Base-by-base conservation (phyloP, 106 monocot genomes). In the Dactylorhiza incarnata region DNA sequence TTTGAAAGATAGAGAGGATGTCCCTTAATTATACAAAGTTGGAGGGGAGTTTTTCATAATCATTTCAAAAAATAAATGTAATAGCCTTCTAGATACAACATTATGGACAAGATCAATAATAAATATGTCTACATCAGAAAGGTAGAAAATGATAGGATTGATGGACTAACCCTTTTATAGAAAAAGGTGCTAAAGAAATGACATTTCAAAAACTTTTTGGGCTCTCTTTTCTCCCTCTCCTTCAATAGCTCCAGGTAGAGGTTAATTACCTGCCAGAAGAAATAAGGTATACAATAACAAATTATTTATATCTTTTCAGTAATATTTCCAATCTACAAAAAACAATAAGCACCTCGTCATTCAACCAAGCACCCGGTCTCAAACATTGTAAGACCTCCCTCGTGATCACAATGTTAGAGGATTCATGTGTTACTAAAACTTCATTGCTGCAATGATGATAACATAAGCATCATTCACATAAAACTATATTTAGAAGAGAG, bases 121-220 rank as follows among this genome's bases (percentile, higher is more conserved):
- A 69, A 46, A 69, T n/a, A 69, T 45, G 45, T 45, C n/a, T 45
- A 17, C 44, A 69, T 6, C 45, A 69, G 45, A 5, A 46, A 69
- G 49, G 72, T 72, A 72, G 1, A 49, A 72, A 49, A 72, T 47
- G 0, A 49, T 15, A 72, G 17, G 25, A 44, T 17, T 15, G 69
- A 46, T 70, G 45, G 69, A 66, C 81, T 13, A 80, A 94, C 93
- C 93, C 87, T 94, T 72, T 94, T 94, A 78, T 81, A 94, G 77
- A 94, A 94, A 75, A 94, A 95, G 45, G 94, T 95, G 67, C 84
- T 95, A 70, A 95, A 95, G 80, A 91, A 95, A 87, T 95, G 94
- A 47, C 91, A 95, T 81, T 80, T 89, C 76, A 91, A 71, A 48
- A 87, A 95, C 54, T 81, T 91, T 29, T 84, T 81, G 44, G 91